Evolutionary conservation across 345 rosid genomes (phyloP).

Genomic region (Boechera divaricarpa): DNA sequence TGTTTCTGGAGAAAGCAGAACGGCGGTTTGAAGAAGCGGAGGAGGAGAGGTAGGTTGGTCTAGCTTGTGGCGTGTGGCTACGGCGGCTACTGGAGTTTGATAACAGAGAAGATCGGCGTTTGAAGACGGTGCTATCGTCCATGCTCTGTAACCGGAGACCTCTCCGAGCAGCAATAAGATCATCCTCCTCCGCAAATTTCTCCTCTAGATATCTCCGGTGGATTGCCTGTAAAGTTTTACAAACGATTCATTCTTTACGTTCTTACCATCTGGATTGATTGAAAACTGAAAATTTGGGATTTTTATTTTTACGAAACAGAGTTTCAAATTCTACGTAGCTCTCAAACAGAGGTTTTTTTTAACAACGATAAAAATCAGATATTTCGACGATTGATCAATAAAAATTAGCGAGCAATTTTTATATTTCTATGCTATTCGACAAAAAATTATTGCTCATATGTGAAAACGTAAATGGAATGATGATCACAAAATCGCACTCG

Average conservation of each 20-base stretch:
- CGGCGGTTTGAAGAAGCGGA: conserved; percentile 43
- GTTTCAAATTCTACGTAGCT: conserved; percentile 1
- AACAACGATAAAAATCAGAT: neutral
- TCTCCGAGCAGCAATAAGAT: conserved; percentile 42
- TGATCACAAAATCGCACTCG: neutral
- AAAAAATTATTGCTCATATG: neutral
- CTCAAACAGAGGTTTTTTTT: neutral
- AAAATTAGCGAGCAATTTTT: neutral
- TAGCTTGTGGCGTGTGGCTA: conserved; percentile 55
- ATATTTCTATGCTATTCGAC: neutral
- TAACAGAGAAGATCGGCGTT: conserved; percentile 47
- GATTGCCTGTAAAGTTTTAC: conserved; percentile 21
- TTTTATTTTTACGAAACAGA: neutral
- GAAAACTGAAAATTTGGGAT: neutral
- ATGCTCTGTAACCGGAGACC: conserved; percentile 45
- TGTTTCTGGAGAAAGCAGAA: conserved; percentile 26
- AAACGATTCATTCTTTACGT: neutral
- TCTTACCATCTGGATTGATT: neutral
- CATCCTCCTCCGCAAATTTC: conserved; percentile 40
- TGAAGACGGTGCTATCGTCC: conserved; percentile 56
- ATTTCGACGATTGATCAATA: neutral
- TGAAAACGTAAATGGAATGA: conserved; percentile 11
- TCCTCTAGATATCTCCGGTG: conserved; percentile 40
- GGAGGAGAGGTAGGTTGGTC: conserved; percentile 50
- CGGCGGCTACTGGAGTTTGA: conserved; percentile 46